phyloP scores from a whole-genome alignment of 2,329 filamentous ascomycete genomes.

The Hymenoscyphus scutula region DNA sequence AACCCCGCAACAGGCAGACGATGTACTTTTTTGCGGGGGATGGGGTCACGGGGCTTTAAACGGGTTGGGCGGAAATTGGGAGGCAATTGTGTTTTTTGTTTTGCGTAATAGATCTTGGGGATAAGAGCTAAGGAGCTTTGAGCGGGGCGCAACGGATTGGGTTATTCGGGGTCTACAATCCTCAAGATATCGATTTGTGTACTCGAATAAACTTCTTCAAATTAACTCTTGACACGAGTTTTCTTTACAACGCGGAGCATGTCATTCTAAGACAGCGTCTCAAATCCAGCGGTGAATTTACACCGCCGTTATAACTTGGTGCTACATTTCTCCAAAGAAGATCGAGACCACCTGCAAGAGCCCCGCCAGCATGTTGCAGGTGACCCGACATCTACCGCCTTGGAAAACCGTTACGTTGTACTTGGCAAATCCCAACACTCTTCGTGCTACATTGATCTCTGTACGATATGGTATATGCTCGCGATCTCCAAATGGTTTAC shows the following conservation, averaged over 20 bases:
- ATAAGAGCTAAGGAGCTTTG: background rate
- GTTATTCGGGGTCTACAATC: background rate
- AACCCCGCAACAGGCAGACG: background rate
- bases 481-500: background rate
- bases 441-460: background rate
- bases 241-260: background rate
- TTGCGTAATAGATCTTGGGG: background rate
- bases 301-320: conserved; percentile 3
- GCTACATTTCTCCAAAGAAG: background rate
- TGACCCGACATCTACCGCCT: background rate
- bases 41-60: background rate
- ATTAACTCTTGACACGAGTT: background rate
- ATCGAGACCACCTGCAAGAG: background rate
- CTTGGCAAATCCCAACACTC: background rate
- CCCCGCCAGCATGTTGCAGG: background rate
- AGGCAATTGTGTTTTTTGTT: background rate
- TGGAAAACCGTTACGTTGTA: background rate
- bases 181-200: background rate
- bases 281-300: background rate
- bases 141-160: background rate
- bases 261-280: background rate
- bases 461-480: background rate
- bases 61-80: background rate
- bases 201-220: background rate
- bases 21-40: background rate